Percentiles rank a stretch among this genome's conserved stretches.
Evolutionary conservation across 768 basidiomycete genomes (phyloP).

Genomic region (Mycena crocata): DNA sequence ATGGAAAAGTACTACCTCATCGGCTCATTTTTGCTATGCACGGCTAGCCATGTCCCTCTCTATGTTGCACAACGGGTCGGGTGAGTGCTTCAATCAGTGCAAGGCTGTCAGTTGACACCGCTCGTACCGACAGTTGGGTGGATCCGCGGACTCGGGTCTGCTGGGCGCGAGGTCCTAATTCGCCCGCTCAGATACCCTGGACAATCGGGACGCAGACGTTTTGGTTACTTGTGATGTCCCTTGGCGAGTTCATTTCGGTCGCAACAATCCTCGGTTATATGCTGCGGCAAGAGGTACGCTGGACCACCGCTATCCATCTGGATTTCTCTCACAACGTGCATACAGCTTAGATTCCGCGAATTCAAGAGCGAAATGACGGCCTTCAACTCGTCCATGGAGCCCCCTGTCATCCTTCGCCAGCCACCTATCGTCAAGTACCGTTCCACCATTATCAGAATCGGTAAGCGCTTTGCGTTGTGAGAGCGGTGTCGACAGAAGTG

Average conservation of each 20-base stretch:
- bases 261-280: not conserved
- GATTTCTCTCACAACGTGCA: too few relatives aligned
- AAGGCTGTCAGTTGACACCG: too few relatives aligned
- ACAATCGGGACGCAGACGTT: not conserved
- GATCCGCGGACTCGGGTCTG: too few relatives aligned
- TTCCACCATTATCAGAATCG: conserved; percentile 4
- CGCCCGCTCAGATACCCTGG: not conserved
- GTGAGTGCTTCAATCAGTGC: too few relatives aligned
- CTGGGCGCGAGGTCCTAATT: not conserved
- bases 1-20: too few relatives aligned
- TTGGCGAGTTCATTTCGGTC: not conserved
- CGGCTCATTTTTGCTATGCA: too few relatives aligned
- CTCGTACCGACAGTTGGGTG: too few relatives aligned
- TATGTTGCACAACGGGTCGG: too few relatives aligned
- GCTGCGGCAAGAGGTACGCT: conserved; percentile 2
- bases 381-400: not conserved
- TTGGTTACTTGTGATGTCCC: conserved; percentile 2
- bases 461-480: not conserved
- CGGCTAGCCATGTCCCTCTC: too few relatives aligned
- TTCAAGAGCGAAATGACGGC: not conserved
- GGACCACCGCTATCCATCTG: not conserved
- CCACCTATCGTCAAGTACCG: conserved; percentile 1
- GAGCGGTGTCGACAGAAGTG: not conserved
- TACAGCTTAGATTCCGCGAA: not conserved
- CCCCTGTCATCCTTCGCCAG: not conserved